Evolutionary conservation across 1,284 basidiomycete genomes (phyloP).

Genomic region (Cerioporus squamosus): DNA sequence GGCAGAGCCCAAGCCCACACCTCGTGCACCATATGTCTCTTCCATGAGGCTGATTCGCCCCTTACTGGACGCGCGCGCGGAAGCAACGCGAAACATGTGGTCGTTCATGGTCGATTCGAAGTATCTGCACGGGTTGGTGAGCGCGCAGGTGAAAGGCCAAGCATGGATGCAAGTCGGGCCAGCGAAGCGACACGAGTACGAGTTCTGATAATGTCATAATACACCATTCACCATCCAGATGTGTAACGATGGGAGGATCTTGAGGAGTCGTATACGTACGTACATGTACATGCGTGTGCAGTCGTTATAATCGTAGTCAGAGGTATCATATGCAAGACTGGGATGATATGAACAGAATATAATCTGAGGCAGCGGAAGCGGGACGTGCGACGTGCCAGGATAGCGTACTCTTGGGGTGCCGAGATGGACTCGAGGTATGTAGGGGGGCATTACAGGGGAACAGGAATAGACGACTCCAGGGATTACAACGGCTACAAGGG

Average conservation of each 20-base stretch:
- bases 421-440: neutral
- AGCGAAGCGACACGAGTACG: constrained; percentile 1
- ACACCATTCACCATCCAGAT: neutral
- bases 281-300: neutral
- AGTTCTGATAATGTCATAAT: neutral
- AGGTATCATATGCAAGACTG: neutral
- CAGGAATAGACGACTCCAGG: neutral
- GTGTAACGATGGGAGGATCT: neutral
- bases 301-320: neutral
- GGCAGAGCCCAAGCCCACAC: neutral
- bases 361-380: neutral
- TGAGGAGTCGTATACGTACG: neutral
- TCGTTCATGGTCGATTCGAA: constrained; percentile 25
- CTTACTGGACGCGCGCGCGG: constrained; percentile 27
- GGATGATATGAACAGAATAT: neutral
- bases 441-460: constrained; percentile 1
- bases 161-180: constrained; percentile 26
- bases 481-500: constrained; percentile 6
- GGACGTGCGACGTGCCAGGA: neutral
- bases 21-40: constrained; percentile 5
- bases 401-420: constrained; percentile 13
- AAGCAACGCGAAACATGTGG: constrained; percentile 23
- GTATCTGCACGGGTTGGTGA: constrained; percentile 19
- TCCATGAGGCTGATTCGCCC: constrained; percentile 25
- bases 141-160: constrained; percentile 16